Evolutionary conservation across 2,329 filamentous ascomycete species (phyloP).

Genomic region (Cryphonectria carpinicola): DNA sequence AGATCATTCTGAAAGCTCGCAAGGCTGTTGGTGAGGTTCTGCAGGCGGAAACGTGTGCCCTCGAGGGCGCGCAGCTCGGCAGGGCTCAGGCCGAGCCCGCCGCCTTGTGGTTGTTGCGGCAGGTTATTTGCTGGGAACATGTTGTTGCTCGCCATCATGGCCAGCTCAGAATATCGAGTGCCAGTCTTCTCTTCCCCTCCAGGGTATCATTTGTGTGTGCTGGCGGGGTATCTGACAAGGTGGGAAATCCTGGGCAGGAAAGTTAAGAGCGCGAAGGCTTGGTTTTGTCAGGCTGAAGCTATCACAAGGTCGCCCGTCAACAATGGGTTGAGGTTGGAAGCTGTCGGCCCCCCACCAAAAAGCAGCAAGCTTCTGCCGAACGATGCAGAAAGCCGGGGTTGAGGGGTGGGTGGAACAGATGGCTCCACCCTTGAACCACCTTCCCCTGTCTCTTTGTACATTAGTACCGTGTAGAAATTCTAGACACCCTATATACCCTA

Average conservation of each 20-base stretch:
- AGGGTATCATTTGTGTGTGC: too few relatives aligned
- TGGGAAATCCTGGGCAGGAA: neutral
- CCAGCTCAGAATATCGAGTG: neutral
- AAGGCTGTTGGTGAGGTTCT: constrained; percentile 71
- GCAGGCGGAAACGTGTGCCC: constrained; percentile 68
- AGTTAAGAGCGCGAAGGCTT: neutral
- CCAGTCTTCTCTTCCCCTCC: too few relatives aligned
- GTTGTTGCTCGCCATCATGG: constrained; percentile 8
- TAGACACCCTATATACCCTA: neutral
- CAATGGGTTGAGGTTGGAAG: neutral
- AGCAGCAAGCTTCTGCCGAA: neutral
- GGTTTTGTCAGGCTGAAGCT: neutral
- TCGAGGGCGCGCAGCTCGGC: constrained; percentile 72
- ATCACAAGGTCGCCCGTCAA: neutral
- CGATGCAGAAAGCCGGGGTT: neutral
- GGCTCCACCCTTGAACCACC: neutral
- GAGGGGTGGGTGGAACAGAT: neutral
- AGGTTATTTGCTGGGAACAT: too few relatives aligned
- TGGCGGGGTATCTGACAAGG: neutral
- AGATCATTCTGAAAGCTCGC: constrained; percentile 66
- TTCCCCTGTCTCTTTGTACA: neutral
- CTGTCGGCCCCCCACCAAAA: neutral
- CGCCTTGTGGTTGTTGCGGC: neutral
- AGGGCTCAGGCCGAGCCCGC: constrained; percentile 53
- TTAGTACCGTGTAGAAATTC: neutral